These are phyloP conservation scores for Fusarium sp. DNA, from an alignment of 2,329 filamentous ascomycete genomes.

Conservation along the genomic window DNA sequence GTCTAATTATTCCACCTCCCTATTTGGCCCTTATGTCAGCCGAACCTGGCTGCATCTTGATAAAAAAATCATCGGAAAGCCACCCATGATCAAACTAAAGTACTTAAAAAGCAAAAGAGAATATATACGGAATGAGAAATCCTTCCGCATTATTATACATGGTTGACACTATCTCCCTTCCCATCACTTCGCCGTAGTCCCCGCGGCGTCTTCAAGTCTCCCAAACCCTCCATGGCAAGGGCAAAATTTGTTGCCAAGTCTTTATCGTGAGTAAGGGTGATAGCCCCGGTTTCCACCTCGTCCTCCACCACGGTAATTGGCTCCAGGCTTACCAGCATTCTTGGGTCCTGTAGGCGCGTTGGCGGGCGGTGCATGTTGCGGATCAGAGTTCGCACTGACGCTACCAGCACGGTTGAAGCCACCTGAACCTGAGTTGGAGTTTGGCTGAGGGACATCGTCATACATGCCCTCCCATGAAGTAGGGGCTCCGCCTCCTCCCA, in stretches of 20 bases:
- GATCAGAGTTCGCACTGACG: constrained; percentile 57
- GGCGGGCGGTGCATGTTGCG: constrained; percentile 62
- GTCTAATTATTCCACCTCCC: no score
- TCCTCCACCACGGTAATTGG: constrained; percentile 93
- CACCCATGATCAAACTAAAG: constrained; percentile 17
- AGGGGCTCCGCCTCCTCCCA: constrained; percentile 69
- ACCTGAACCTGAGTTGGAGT: constrained; percentile 61
- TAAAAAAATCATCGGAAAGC: constrained; percentile 19
- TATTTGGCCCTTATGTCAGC: constrained; percentile 7
- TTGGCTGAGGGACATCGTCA: constrained; percentile 90
- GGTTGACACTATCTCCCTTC: background rate
- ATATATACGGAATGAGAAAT: constrained; percentile 7
- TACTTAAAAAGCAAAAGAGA: constrained; percentile 12
- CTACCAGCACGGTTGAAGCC: constrained; percentile 59
- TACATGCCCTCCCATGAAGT: constrained; percentile 99
- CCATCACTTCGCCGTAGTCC: constrained; percentile 14
- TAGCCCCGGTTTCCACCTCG: constrained; percentile 80
- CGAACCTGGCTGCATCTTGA: constrained; percentile 22
- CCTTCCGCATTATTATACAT: constrained; percentile 25
- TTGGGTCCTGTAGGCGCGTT: constrained; percentile 92
- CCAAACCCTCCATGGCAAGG: constrained; percentile 1
- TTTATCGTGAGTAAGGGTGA: constrained; percentile 75
- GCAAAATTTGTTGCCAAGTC: constrained; percentile 4
- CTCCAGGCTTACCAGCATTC: constrained; percentile 91
- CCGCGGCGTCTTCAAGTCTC: constrained; percentile 3